Base-by-base conservation (phyloP, 768 basidiomycete species). In the Candolleomyces efflorescens region DNA sequence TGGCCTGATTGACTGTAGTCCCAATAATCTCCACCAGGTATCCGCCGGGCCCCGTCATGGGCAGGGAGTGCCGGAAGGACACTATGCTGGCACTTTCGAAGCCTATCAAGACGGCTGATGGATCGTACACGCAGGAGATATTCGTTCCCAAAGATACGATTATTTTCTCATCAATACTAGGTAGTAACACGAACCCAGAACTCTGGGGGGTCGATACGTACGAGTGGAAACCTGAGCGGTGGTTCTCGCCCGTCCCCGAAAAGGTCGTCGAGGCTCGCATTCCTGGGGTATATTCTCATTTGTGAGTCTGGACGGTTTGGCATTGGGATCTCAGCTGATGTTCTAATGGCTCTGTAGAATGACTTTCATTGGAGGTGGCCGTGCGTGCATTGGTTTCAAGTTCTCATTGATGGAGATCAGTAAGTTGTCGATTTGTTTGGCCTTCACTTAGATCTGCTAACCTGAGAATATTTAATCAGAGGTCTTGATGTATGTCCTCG, bases 221-320 rank as follows among this genome's bases (percentile, higher is more conserved):
- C 10, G 73, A 74, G 53, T 80, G 74, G 73, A 75, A 69, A 54
- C 77, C 78, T 9, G 77, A 78, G 54, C 68, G 78, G 37, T 80
- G 75, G 75, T 62, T 78, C 4, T 64, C 65, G 1, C 67, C 69
- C 1, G 64, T 76, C n/a, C 77, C 75, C 2, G 63, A 69, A 3
- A 54, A 56, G 13, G 65, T 76, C 9, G 23, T 45, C 12, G 47
- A 54, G 3, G 62, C 64, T 0, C 54, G 62, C 10, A 54, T 64
- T 12, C 63, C 67, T 20, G 64, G 64, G 2, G 56, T 68, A 9
- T 68, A 64, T 47, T 63, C 62, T 3, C 50, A 63, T 37, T 18
- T 63, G 62, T 63, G 54, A 38, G 56, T 11, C 9, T 3, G 12
- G 6, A 10, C 37, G n/a, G 13, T 17, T 26, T 48, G 22, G n/a